Base-by-base conservation (phyloP, 805 yeast species). In the Monosporozyma servazzii region DNA sequence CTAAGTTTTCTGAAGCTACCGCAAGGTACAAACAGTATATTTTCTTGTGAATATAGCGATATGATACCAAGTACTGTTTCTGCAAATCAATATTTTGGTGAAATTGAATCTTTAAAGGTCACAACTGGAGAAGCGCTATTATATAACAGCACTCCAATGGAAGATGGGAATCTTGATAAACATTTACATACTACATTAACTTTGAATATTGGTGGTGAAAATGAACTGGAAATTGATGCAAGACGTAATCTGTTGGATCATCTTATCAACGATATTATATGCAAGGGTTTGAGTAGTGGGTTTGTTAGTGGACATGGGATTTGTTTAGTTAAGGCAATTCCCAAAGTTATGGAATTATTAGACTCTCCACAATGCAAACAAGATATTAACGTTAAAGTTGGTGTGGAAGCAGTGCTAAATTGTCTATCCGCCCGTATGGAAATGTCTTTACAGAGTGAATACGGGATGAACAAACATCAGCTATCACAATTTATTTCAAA, bases 41-140 rank as follows among this genome's bases (percentile, higher is more conserved):
- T 61, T 47, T 60, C 66, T 3, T 65, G 64, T 17, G 54, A 58
- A 17, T 64, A 57, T 41, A 61, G 67, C 47, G 55, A 61, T 21
- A 51, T 37, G 36, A 58, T 61, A 10, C 70, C 70, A 11, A 62
- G 69, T 48, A 59, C 63, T 10, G 59, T 61, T n/a, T 57, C 59
- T n/a, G 62, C 61, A 2, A 52, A 56, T n/a, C 50, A 55, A 36
- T 66, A 56, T 47, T 65, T 56, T 48, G 69, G 70, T 13, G 52
- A 51, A 6, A 17, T 65, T 9, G 67, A 63, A 29, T 60, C 69
- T 3, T 47, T 65, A 10, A 65, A 64, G 49, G 66, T 65, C 8
- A 65, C 69, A 2, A 61, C 62, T 13, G 66, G 63, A 8, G 69
- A 66, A 48, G 60, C 66, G 11, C 61, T 65, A 42, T 48, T 65